Conservation (phyloP, 2,329 filamentous ascomycete genomes). For the Arachnopeziza araneosa region DNA sequence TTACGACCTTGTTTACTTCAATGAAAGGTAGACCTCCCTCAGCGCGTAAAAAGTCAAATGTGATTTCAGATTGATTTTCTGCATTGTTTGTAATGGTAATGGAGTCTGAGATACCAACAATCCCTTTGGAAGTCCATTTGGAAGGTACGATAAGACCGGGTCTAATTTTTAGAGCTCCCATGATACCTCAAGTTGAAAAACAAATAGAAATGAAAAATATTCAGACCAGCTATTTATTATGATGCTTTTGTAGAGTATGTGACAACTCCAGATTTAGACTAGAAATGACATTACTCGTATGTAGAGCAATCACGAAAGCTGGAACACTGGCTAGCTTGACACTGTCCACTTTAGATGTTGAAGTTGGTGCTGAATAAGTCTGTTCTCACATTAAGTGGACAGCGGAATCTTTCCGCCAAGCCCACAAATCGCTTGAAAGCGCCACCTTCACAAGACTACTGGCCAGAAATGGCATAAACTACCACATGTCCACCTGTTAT, state of each 20-base stretch:
- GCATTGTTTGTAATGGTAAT: neutral
- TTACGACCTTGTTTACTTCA: conserved; percentile 9
- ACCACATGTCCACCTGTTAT: too few species aligned
- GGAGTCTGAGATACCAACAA: neutral
- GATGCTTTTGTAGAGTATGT: neutral
- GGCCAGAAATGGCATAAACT: too few species aligned
- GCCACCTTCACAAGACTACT: too few species aligned
- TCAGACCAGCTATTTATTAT: neutral
- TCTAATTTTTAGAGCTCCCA: neutral
- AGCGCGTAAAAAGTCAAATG: conserved; percentile 17
- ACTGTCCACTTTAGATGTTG: too few species aligned
- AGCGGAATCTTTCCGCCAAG: too few species aligned
- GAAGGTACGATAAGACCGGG: neutral
- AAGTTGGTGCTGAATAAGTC: too few species aligned
- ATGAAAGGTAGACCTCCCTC: conserved; percentile 20
- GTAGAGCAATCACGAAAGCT: too few species aligned
- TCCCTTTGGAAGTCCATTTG: neutral
- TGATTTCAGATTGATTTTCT: conserved; percentile 13
- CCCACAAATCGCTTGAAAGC: too few species aligned
- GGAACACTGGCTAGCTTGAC: too few species aligned
- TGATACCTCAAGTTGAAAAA: neutral
- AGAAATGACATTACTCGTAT: neutral
- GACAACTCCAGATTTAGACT: neutral
- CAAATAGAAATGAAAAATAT: neutral
- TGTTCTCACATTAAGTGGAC: too few species aligned